Conservation (phyloP, 768 basidiomycete species). For the Sporobolomyces phaffii region DNA sequence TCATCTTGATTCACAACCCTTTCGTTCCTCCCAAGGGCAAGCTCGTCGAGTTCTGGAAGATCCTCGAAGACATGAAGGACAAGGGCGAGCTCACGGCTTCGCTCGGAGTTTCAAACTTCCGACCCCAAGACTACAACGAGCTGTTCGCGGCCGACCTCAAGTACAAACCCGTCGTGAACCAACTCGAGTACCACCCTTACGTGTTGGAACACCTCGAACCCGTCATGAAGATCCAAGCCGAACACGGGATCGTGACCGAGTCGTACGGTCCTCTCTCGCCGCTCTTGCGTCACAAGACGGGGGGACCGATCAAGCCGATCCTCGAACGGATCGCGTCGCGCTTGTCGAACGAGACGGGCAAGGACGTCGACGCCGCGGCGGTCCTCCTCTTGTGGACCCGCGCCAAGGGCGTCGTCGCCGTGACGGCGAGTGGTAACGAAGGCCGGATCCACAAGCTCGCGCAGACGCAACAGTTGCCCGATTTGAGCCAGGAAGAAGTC, state of each 20-base stretch:
- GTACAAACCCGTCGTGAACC: slow-evolving; percentile 46
- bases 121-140: slow-evolving; percentile 44
- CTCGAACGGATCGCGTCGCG: slow-evolving; percentile 42
- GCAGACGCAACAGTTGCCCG: slow-evolving; percentile 30
- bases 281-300: slow-evolving; percentile 40
- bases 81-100: slow-evolving; percentile 42
- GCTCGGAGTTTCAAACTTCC: slow-evolving; percentile 46
- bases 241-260: slow-evolving; percentile 44
- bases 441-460: slow-evolving; percentile 43
- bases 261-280: slow-evolving; percentile 45
- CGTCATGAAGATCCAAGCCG: slow-evolving; percentile 40
- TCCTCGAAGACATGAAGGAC: slow-evolving; percentile 42
- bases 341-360: slow-evolving; percentile 36
- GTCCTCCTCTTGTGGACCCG: slow-evolving; percentile 45
- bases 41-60: slow-evolving; percentile 38
- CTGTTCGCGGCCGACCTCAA: slow-evolving; percentile 39
- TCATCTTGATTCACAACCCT: slow-evolving; percentile 46
- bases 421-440: slow-evolving; percentile 40
- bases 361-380: slow-evolving; percentile 39
- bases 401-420: slow-evolving; percentile 42
- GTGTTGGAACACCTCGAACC: slow-evolving; percentile 44
- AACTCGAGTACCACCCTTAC: slow-evolving; percentile 45
- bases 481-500: slow-evolving; percentile 44
- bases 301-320: slow-evolving; percentile 42
- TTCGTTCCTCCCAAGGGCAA: slow-evolving; percentile 38